Conservation (phyloP, 441 rosid species). For the Oxalis stricta region DNA sequence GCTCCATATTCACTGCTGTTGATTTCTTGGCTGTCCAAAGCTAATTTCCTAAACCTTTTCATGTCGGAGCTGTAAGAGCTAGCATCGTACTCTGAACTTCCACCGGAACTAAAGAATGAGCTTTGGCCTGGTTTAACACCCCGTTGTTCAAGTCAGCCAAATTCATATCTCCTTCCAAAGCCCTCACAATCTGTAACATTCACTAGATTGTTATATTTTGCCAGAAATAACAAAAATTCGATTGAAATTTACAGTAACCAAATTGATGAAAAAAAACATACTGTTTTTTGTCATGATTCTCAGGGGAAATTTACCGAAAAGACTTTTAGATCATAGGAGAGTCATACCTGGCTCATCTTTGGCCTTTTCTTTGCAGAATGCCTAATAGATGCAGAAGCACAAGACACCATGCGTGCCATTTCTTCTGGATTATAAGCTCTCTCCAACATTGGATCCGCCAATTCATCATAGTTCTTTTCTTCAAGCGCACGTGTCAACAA, state of each 20-base stretch:
- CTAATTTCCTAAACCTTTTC: slow-evolving; percentile 34
- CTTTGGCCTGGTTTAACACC: slow-evolving; percentile 22
- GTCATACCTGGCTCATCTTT: slow-evolving; percentile 63
- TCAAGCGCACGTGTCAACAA: slow-evolving; percentile 34
- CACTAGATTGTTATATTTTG: too few relatives aligned
- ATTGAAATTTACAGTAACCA: too few relatives aligned
- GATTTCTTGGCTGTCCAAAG: too few relatives aligned
- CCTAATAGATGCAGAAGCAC: slow-evolving; percentile 55
- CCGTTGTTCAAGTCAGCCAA: slow-evolving; percentile 51
- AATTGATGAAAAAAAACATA: background rate
- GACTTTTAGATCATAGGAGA: background rate
- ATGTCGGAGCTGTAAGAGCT: slow-evolving; percentile 32
- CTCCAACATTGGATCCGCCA: slow-evolving; percentile 58
- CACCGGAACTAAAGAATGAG: slow-evolving; percentile 12
- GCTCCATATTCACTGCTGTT: slow-evolving; percentile 28
- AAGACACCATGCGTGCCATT: slow-evolving; percentile 64
- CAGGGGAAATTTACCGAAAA: too few relatives aligned
- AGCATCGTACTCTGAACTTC: slow-evolving; percentile 23
- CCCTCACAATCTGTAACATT: slow-evolving; percentile 82
- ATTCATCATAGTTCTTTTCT: slow-evolving; percentile 28
- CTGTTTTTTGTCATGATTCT: background rate
- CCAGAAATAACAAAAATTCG: too few relatives aligned
- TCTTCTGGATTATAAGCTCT: slow-evolving; percentile 36
- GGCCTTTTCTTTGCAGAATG: slow-evolving; percentile 67
- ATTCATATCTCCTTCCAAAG: slow-evolving; percentile 59